Conservation (phyloP, 2,329 filamentous ascomycete species). For the Calonectria pauciramosa region DNA sequence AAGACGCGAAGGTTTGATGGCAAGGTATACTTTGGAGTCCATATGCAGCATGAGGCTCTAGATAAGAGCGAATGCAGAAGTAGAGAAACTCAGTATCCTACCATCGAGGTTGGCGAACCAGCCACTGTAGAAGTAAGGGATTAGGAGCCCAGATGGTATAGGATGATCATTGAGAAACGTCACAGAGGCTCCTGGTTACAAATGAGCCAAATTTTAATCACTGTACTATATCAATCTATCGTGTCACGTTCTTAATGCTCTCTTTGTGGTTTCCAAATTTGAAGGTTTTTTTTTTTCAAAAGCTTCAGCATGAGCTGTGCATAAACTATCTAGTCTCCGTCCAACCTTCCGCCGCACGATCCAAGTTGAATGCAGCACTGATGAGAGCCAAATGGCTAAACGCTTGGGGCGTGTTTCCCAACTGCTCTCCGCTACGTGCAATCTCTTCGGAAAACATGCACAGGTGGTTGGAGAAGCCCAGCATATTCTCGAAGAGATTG, state of each 20-base stretch:
- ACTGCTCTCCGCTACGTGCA: constrained; percentile 79
- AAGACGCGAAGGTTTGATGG: constrained; percentile 88
- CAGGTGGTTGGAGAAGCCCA: constrained; percentile 82
- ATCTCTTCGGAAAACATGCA: constrained; percentile 87
- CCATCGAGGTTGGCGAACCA: constrained; percentile 65
- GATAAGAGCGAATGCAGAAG: not conserved
- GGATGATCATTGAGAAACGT: not conserved
- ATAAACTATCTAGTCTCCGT: constrained; percentile 32
- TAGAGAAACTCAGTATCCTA: constrained; percentile 48
- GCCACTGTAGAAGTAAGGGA: constrained; percentile 45
- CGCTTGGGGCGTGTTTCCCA: constrained; percentile 85
- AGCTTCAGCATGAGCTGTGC: not conserved
- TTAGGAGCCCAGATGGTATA: not conserved
- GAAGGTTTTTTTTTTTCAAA: not conserved
- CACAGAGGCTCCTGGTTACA: not conserved
- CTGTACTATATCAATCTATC: not conserved
- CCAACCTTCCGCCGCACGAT: constrained; percentile 59
- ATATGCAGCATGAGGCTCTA: constrained; percentile 70
- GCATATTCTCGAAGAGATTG: constrained; percentile 83
- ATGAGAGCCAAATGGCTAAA: constrained; percentile 83
- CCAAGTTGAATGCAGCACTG: constrained; percentile 82
- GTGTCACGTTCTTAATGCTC: too few relatives aligned
- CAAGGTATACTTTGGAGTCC: constrained; percentile 90
- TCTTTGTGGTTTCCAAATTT: not conserved
- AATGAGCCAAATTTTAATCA: not conserved